phyloP scores from a whole-genome alignment of 2,329 filamentous ascomycete species.

The Cordyceps cicadae region DNA sequence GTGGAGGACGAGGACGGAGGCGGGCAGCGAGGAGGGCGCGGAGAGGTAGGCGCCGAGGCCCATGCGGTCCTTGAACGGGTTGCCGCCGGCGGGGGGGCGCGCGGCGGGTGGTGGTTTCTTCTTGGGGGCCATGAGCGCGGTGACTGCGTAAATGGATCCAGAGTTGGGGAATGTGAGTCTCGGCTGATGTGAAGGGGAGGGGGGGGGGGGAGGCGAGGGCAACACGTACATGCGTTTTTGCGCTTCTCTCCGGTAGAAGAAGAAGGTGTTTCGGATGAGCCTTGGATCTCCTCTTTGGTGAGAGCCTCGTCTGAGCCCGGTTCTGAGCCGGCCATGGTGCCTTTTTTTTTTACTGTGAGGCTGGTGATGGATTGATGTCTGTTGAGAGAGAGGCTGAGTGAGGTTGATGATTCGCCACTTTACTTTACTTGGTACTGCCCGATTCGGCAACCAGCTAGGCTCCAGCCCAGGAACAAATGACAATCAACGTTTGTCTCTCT shows the following conservation, averaged over 20 bases:
- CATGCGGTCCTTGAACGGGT: constrained; percentile 43
- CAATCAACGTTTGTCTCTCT: no score
- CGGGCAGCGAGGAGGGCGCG: constrained; percentile 52
- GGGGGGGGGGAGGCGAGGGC: no score
- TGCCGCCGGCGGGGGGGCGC: constrained; percentile 16
- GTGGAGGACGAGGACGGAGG: constrained; percentile 56
- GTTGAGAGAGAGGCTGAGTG: not conserved
- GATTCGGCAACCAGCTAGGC: not conserved
- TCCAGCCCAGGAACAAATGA: not conserved
- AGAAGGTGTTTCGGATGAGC: constrained; percentile 22
- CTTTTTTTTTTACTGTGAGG: not conserved
- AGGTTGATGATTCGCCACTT: constrained; percentile 2
- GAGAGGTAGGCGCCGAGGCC: constrained; percentile 60
- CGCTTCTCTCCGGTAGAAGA: constrained; percentile 14
- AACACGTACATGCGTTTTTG: constrained; percentile 35
- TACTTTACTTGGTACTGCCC: not conserved
- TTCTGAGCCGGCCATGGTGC: constrained; percentile 19
- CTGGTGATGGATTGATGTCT: not conserved
- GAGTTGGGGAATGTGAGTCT: not conserved
- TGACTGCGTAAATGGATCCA: constrained; percentile 18
- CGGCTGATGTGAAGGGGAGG: not conserved
- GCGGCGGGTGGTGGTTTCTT: constrained; percentile 20
- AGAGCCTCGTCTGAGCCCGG: constrained; percentile 32
- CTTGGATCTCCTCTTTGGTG: constrained; percentile 31
- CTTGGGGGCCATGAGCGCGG: constrained; percentile 30